Base-by-base conservation (phyloP, 139 green algal species). In the Bryopsis sp. region DNA sequence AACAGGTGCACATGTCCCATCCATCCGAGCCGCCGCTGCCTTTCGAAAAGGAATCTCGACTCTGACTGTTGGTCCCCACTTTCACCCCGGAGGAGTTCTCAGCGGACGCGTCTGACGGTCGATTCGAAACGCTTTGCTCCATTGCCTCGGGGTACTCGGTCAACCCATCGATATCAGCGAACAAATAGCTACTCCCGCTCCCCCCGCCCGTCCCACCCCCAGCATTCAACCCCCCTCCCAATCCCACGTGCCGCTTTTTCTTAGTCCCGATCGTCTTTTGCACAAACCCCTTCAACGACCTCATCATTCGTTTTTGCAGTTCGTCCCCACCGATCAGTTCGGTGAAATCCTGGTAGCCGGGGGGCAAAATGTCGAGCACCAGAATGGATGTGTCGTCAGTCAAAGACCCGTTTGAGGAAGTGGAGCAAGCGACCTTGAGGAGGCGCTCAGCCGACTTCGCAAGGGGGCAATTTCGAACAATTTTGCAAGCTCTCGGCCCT, bases 331-430 rank as follows among this genome's bases (percentile, higher is more conserved):
- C 28, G 24, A 19, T 7, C 15, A 11, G 39, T n/a, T 69, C 62
- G 48, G 15, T 58, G 29, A 69, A 69, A 35, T 69, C 62, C 3
- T 7, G 39, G 38, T 57, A 43, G 34, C 75, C 76, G 2, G 60
- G 48, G 2, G 85, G 84, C 22, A 92, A 58, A 48, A 96, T 57
- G 74, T 96, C 90, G 1, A 88, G 64, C 0, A 95, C 74, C 3
- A 96, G 79, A 43, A 96, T 72, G 35, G 83, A 83, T 8, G 88
- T 89, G 76, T 96, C 90, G 61, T 96, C 90, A 7, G 77, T 70
- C 58, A 94, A 65, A 43, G 31, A n/a, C n/a, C n/a, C n/a, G n/a
- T n/a, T n/a, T 74, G 39, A 82, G 79, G 37, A 47, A 67, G 11
- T 61, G 54, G 47, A 33, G 32, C 35, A 15, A n/a, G 63, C 50